Conservation (phyloP, 2,329 filamentous ascomycete genomes). For the Elsinoe australis region DNA sequence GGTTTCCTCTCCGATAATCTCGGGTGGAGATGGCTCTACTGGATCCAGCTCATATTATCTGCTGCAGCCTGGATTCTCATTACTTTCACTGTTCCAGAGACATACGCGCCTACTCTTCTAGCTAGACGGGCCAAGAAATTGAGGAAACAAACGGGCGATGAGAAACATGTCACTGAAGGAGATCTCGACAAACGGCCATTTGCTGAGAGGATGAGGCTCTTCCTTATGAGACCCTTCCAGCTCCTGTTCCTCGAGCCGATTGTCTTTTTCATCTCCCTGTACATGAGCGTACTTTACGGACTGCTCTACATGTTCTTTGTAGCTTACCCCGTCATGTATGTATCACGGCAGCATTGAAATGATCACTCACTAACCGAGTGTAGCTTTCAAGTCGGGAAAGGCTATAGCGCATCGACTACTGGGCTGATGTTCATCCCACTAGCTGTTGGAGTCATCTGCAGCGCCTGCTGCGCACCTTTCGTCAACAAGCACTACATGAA, state of each 20-base stretch:
- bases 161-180: constrained; percentile 66
- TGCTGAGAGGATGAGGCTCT: constrained; percentile 60
- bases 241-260: constrained; percentile 78
- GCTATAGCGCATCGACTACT: constrained; percentile 63
- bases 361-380: constrained; percentile 34
- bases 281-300: constrained; percentile 77
- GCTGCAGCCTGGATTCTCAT: constrained; percentile 65
- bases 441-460: constrained; percentile 63
- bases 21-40: constrained; percentile 80
- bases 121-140: constrained; percentile 61
- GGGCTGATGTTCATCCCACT: constrained; percentile 84
- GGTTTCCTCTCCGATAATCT: constrained; percentile 63
- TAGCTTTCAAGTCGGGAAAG: constrained; percentile 72
- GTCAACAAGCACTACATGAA: constrained; percentile 77
- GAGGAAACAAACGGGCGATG: constrained; percentile 59
- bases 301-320: constrained; percentile 72
- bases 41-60: constrained; percentile 73
- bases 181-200: constrained; percentile 67
- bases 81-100: constrained; percentile 84
- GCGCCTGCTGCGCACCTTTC: constrained; percentile 42
- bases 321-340: constrained; percentile 35
- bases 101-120: constrained; percentile 74
- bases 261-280: constrained; percentile 72
- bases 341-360: background rate
- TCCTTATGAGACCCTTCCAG: constrained; percentile 76